Evolutionary conservation across 352 stramenopile genomes (phyloP), one percentile per base, ranked within the genome.

Genomic region (Albugo laibachii): DNA sequence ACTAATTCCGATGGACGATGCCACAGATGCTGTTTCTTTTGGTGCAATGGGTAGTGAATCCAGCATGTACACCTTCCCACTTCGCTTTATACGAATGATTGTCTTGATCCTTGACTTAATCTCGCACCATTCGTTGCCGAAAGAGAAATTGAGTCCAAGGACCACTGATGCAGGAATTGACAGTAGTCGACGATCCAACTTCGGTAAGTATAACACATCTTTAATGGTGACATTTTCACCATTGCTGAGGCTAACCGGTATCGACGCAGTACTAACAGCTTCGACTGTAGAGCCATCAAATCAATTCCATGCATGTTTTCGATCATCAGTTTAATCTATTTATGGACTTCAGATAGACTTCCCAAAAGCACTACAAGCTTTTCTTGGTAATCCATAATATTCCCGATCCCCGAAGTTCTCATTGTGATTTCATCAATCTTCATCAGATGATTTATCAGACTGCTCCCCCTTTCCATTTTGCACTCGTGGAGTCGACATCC

Each of bases 381-480:
- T 53, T 58, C 55, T 10, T 56, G 52, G 2, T 60, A 46, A 0
- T 20, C 19, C 1, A 53, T 2, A 1, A 42, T n/a, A 4, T 62
- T 47, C 36, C 55, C 47, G 5, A 56, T 51, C n/a, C 41, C 46
- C 4, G n/a, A 48, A 1, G 58, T 15, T 1, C 45, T 16, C 13
- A 58, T 27, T 13, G 48, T 54, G 27, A 62, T 38, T 24, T 62
- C 48, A 10, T 62, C 42, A 62, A 58, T n/a, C n/a, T 16, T n/a
- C 18, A 62, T 42, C 6, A 62, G 13, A 18, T 59, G 48, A 11
- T 59, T 21, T 27, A 62, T 59, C 24, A 55, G 20, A 15, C 58
- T 24, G 13, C 27, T 48, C 16, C 38, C 38, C 8, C 20, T 24
- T 43, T 43, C 38, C 38, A 43, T 19, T 8, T 43, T 24, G 20